Conservation (phyloP, 2,329 filamentous ascomycete genomes). For the Microcyclosporella mali region DNA sequence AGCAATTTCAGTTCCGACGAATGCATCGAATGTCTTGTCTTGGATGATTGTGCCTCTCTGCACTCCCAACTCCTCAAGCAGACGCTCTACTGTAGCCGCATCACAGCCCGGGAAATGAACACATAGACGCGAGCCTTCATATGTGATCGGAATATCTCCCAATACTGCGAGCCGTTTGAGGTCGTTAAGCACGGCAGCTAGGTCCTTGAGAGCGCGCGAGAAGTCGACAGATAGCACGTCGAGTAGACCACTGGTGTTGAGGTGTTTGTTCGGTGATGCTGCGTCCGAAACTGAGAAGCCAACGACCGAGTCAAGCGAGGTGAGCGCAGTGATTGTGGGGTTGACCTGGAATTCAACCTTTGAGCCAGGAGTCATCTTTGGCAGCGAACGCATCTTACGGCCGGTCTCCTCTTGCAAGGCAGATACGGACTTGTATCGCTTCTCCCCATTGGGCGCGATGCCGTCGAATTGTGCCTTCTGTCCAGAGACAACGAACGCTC, state of each 20-base stretch:
- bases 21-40: constrained; percentile 67
- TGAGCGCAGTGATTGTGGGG: constrained; percentile 84
- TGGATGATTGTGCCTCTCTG: constrained; percentile 71
- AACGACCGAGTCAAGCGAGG: constrained; percentile 58
- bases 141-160: constrained; percentile 75
- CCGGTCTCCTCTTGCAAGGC: constrained; percentile 66
- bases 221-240: constrained; percentile 85
- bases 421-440: constrained; percentile 72
- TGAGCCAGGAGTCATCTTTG: constrained; percentile 61
- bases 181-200: constrained; percentile 73
- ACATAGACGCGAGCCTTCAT: constrained; percentile 64
- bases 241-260: constrained; percentile 78
- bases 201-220: constrained; percentile 74
- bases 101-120: constrained; percentile 91
- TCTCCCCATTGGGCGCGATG: constrained; percentile 62
- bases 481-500: constrained; percentile 87
- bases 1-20: constrained; percentile 64
- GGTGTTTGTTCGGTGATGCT: constrained; percentile 47
- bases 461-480: constrained; percentile 86
- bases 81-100: constrained; percentile 67
- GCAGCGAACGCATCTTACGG: constrained; percentile 57
- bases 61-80: constrained; percentile 84
- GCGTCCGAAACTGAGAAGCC: constrained; percentile 39
- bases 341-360: constrained; percentile 83
- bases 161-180: constrained; percentile 68